A percentile compares a stretch with the other conserved stretches of the same genome.
These are phyloP conservation scores for Veloboletus limbatus DNA, from an alignment of 1,284 basidiomycete genomes.

Conservation along the genomic window DNA sequence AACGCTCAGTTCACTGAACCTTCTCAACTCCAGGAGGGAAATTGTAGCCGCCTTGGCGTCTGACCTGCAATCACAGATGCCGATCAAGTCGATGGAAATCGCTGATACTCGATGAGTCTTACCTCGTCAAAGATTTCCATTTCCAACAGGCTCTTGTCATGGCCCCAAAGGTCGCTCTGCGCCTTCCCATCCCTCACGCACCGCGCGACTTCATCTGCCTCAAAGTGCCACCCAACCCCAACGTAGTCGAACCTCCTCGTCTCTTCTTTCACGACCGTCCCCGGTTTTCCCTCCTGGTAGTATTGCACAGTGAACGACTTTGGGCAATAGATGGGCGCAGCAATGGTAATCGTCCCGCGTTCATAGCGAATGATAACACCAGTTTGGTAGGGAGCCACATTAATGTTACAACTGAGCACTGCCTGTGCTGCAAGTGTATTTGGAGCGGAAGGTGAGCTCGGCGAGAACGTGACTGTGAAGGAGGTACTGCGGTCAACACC, in stretches of 20 bases:
- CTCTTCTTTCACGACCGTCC: conserved; percentile 52
- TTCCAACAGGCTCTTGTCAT: conserved; percentile 72
- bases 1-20: conserved; percentile 25
- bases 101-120: conserved; percentile 17
- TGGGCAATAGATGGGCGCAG: conserved; percentile 63
- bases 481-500: conserved; percentile 79
- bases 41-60: conserved; percentile 48
- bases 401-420: conserved; percentile 63
- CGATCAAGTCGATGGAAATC: conserved; percentile 2
- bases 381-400: conserved; percentile 41
- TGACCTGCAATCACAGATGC: conserved; percentile 37
- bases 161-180: conserved; percentile 74
- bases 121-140: conserved; percentile 85
- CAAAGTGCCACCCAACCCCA: conserved; percentile 69
- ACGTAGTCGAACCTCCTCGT: conserved; percentile 52
- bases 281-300: conserved; percentile 48
- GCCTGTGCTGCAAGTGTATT: conserved; percentile 60
- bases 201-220: conserved; percentile 83
- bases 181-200: conserved; percentile 73
- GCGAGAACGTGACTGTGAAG: conserved; percentile 72
- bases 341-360: conserved; percentile 60
- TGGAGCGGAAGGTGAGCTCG: conserved; percentile 31
- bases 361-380: conserved; percentile 67
- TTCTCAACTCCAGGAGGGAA: conserved; percentile 49
- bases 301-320: conserved; percentile 63